These are phyloP conservation scores for Isochrysis galbana DNA, from an alignment of 78 protist species.

Conservation along the genomic window DNA sequence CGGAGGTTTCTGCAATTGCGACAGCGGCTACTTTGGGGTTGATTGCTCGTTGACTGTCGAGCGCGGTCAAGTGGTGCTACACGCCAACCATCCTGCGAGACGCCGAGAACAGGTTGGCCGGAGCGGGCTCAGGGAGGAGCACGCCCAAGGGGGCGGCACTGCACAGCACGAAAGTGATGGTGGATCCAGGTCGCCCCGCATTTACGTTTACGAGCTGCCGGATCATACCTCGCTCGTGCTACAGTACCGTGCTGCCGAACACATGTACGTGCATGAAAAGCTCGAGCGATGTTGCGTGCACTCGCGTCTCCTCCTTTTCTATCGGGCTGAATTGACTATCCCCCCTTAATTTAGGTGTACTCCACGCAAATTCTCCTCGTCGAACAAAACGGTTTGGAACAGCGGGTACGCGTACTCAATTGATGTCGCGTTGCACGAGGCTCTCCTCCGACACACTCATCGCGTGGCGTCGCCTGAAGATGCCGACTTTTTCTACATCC, in stretches of 20 bases:
- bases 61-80: background rate
- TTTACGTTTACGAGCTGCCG: background rate
- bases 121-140: too few species aligned
- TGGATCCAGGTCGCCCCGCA: background rate
- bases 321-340: too few species aligned
- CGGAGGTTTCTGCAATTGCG: background rate
- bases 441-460: background rate
- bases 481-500: constrained; percentile 29
- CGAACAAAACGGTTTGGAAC: background rate
- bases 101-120: background rate
- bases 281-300: too few species aligned
- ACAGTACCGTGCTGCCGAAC: background rate
- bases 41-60: background rate
- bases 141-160: too few species aligned
- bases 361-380: background rate
- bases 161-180: too few species aligned
- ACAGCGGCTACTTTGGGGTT: background rate
- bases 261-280: background rate
- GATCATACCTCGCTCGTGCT: background rate
- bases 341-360: too few species aligned
- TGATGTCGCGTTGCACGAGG: background rate
- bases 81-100: background rate
- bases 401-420: background rate
- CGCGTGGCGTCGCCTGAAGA: background rate
- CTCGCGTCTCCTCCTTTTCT: too few species aligned